Evolutionary conservation across 2,329 filamentous ascomycete species (phyloP).

Genomic region (Claviceps maximensis): DNA sequence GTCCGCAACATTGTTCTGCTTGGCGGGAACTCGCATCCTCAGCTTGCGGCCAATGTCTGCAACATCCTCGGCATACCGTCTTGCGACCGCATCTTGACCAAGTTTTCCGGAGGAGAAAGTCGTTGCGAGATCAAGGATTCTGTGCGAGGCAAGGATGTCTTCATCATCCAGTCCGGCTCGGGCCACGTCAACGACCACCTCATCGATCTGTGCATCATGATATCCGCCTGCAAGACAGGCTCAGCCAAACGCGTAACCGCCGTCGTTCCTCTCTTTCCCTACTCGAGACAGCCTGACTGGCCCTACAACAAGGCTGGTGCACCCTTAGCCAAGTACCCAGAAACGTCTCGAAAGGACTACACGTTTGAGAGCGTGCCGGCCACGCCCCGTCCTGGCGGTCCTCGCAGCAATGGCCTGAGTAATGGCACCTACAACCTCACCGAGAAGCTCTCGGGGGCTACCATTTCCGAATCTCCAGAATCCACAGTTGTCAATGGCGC

Average conservation of each 20-base stretch:
- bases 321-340: slow-evolving; percentile 60
- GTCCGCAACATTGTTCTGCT: slow-evolving; percentile 92
- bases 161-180: slow-evolving; percentile 90
- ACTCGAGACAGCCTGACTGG: slow-evolving; percentile 89
- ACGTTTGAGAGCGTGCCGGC: slow-evolving; percentile 88
- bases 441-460: slow-evolving; percentile 56
- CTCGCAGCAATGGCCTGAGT: slow-evolving; percentile 48
- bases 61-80: slow-evolving; percentile 76
- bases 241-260: slow-evolving; percentile 88
- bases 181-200: slow-evolving; percentile 93
- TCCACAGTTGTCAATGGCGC: slow-evolving; percentile 6
- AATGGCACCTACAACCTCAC: slow-evolving; percentile 59
- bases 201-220: slow-evolving; percentile 93
- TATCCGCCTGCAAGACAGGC: slow-evolving; percentile 92
- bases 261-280: slow-evolving; percentile 89
- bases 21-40: slow-evolving; percentile 83
- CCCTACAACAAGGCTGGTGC: slow-evolving; percentile 94
- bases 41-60: slow-evolving; percentile 76
- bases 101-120: slow-evolving; percentile 92
- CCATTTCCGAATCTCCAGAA: slow-evolving; percentile 31
- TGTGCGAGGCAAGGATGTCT: slow-evolving; percentile 95
- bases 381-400: slow-evolving; percentile 62
- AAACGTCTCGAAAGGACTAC: slow-evolving; percentile 44
- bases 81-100: slow-evolving; percentile 70
- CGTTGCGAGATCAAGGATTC: slow-evolving; percentile 93